Evolutionary conservation across 768 basidiomycete genomes (phyloP), one percentile per base, ranked within the genome.

Genomic region (Kwoniella sp.): DNA sequence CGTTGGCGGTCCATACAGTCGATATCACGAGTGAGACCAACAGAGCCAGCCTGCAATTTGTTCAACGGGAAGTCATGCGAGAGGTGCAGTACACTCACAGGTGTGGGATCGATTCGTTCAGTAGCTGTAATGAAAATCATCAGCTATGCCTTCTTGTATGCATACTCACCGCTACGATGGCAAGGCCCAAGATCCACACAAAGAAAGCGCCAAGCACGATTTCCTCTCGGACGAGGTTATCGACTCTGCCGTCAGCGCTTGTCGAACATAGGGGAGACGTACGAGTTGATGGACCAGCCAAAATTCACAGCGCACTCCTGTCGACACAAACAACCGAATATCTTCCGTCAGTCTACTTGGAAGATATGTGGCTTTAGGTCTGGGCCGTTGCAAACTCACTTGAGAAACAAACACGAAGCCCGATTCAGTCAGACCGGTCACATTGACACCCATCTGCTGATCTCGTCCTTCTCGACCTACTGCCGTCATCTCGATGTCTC

Each of bases 281-380:
- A 58, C 56, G 50, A 52, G 37, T 65, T 59, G 64, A 65, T 65
- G 25, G 56, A 48, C 64, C 64, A 65, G 29, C 56, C 55, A n/a
- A 59, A 58, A 13, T 31, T 31, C 2, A 56, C 34, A 20, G 64
- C 64, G 22, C 64, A 65, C 51, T 53, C 34, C 58, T 65, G 22
- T 34, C 7, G 17, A 45, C 11, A 37, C 41, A 17, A 4, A 45
- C 41, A 45, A 17, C 4, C 8, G 17, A 17, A 45, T 45, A 45
- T 17, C 8, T 17, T 45, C n/a, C 4, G 41, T 45, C 41, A 45
- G 41, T 17, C 5, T 45, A 3, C 20, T 17, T 45, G 11, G 41
- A 11, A 45, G n/a, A n/a, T n/a, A n/a, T n/a, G n/a, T n/a, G n/a
- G n/a, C n/a, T n/a, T n/a, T n/a, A n/a, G n/a, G n/a, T n/a, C n/a